phyloP scores from a whole-genome alignment of 2,329 filamentous ascomycete genomes.

The Diaporthe nobilis region DNA sequence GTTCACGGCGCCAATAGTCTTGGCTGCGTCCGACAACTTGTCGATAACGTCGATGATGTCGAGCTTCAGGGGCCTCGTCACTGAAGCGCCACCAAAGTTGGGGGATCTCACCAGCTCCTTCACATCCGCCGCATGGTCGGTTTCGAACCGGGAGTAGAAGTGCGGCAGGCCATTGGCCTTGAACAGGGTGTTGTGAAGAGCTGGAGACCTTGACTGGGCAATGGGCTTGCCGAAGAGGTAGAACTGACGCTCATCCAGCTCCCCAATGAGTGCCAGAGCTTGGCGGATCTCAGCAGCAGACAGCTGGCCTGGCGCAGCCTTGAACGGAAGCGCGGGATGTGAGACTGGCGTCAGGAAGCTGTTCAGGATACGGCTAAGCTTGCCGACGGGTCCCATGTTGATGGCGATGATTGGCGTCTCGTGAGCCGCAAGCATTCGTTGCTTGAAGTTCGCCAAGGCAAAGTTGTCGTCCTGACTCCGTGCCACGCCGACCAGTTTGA shows the following conservation, averaged over 20 bases:
- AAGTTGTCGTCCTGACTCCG: conserved; percentile 87
- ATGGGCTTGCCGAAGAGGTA: conserved; percentile 92
- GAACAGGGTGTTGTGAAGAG: conserved; percentile 92
- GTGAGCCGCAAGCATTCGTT: conserved; percentile 79
- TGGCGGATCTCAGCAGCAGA: conserved; percentile 90
- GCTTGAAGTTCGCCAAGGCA: conserved; percentile 84
- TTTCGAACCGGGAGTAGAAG: conserved; percentile 83
- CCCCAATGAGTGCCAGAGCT: conserved; percentile 83
- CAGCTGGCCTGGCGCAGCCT: conserved; percentile 93
- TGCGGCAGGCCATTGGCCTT: conserved; percentile 84
- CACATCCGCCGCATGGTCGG: conserved; percentile 73
- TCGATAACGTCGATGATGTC: conserved; percentile 88
- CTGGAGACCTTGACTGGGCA: conserved; percentile 84
- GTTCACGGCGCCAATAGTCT: conserved; percentile 92
- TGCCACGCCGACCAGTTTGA: conserved; percentile 93
- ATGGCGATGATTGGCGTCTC: conserved; percentile 91
- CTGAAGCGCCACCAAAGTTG: conserved; percentile 91
- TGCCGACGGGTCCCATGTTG: conserved; percentile 92
- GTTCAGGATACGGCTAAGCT: conserved; percentile 92
- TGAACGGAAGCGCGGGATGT: conserved; percentile 89
- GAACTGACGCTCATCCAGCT: conserved; percentile 82
- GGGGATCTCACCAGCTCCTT: conserved; percentile 75
- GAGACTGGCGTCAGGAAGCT: conserved; percentile 95
- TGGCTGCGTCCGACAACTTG: conserved; percentile 82
- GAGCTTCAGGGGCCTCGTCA: conserved; percentile 95